Percentiles rank a stretch among this genome's conserved stretches.
phyloP scores from a whole-genome alignment of 2,329 filamentous ascomycete genomes.

The Neurospora sp. region DNA sequence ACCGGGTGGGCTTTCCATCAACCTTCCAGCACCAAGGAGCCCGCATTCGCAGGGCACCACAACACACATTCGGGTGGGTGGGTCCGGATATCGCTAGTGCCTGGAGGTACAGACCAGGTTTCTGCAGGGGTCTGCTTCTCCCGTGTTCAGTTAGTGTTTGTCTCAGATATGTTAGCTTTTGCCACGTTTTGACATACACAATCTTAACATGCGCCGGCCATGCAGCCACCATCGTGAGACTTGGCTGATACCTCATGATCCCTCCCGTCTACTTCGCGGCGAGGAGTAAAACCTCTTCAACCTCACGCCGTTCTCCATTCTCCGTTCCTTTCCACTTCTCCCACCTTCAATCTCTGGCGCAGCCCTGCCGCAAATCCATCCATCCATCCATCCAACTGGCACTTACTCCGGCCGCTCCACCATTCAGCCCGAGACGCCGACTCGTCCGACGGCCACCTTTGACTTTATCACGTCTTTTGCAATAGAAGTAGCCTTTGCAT shows the following conservation, averaged over 20 bases:
- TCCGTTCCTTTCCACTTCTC: neutral
- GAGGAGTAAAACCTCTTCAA: constrained; percentile 10
- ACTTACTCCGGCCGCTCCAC: constrained; percentile 1
- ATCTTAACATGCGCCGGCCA: constrained; percentile 12
- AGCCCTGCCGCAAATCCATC: neutral
- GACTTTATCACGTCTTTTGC: neutral
- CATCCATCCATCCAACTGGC: neutral
- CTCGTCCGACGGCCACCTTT: constrained; percentile 1
- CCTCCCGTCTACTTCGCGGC: neutral
- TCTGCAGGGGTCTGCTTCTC: constrained; percentile 18
- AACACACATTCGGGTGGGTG: constrained; percentile 10
- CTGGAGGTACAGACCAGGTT: constrained; percentile 14
- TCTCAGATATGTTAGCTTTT: neutral
- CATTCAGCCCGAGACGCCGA: neutral
- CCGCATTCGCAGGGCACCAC: constrained; percentile 1
- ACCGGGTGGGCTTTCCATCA: constrained; percentile 6
- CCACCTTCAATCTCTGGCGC: constrained; percentile 1
- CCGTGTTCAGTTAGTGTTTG: constrained; percentile 7
- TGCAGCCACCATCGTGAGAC: constrained; percentile 13
- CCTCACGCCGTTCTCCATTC: constrained; percentile 8
- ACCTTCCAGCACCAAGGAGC: constrained; percentile 3
- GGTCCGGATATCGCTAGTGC: constrained; percentile 9
- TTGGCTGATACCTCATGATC: constrained; percentile 9
- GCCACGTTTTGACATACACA: too few species aligned
- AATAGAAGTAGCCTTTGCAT: neutral